Evolutionary conservation across 441 rosid genomes (phyloP).

Genomic region (Erysimum cheiri): DNA sequence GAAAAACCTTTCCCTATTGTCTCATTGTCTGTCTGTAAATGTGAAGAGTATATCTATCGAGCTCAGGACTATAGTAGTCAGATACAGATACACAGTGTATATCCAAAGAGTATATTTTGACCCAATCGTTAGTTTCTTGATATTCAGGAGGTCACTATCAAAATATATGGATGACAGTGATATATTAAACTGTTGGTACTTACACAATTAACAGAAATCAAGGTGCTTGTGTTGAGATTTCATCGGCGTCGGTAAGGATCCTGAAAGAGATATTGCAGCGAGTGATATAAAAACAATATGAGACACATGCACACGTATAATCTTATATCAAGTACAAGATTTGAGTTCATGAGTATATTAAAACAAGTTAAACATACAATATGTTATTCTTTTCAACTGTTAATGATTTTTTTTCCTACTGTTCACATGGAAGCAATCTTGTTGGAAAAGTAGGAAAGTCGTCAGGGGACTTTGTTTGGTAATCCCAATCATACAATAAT

Average conservation of each 20-base stretch:
- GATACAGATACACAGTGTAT: slow-evolving; percentile 10
- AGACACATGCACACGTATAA: neutral
- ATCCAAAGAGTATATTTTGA: neutral
- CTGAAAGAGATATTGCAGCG: slow-evolving; percentile 12
- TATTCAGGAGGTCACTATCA: neutral
- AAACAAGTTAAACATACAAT: neutral
- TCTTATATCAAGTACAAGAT: slow-evolving; percentile 13
- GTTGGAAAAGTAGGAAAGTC: slow-evolving; percentile 13
- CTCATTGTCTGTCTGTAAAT: neutral
- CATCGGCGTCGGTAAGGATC: slow-evolving; percentile 11
- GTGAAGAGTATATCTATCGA: slow-evolving; percentile 7
- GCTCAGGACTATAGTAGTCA: neutral
- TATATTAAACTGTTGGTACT: slow-evolving; percentile 15
- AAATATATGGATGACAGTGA: slow-evolving; percentile 8
- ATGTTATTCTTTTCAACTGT: neutral
- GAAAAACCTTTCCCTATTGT: neutral
- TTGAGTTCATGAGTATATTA: slow-evolving; percentile 2
- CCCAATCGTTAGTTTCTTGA: neutral
- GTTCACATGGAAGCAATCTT: slow-evolving; percentile 33
- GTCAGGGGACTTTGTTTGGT: slow-evolving; percentile 17
- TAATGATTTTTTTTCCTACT: neutral
- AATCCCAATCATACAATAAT: slow-evolving; percentile 4
- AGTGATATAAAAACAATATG: neutral
- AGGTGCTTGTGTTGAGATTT: slow-evolving; percentile 7
- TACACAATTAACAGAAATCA: slow-evolving; percentile 14